Evolutionary conservation across 129 eudicot species (phyloP).

Genomic region (Oenanthe sinensis): DNA sequence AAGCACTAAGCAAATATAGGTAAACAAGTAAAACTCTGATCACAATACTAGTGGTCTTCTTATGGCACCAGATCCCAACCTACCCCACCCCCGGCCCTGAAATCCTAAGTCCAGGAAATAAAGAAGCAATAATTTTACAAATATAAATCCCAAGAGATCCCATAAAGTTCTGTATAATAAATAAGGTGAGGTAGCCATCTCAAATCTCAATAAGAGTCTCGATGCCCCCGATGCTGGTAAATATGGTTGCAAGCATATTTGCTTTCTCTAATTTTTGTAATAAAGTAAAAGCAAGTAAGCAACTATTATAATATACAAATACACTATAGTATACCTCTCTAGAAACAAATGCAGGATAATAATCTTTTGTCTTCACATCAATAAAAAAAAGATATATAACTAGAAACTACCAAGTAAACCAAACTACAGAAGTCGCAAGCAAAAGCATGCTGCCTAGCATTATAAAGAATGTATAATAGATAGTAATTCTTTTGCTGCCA

Average conservation of each 20-base stretch:
- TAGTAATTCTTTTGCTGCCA: background rate
- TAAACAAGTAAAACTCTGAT: background rate
- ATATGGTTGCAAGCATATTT: no score
- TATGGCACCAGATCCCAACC: background rate
- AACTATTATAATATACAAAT: no score
- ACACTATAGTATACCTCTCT: no score
- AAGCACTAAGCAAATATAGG: background rate
- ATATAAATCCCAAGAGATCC: background rate
- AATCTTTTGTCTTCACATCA: background rate
- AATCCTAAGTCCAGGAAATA: background rate
- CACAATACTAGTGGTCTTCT: background rate
- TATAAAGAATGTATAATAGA: background rate
- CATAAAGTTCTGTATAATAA: background rate
- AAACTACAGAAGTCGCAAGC: background rate
- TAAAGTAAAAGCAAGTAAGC: no score
- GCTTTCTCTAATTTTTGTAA: background rate
- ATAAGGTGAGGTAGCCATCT: background rate
- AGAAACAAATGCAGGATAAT: background rate
- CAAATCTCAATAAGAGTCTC: background rate
- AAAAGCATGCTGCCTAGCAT: background rate
- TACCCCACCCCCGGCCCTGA: background rate
- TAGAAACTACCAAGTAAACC: background rate
- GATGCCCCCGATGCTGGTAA: background rate
- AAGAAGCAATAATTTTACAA: background rate
- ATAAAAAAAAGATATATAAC: background rate